A percentile compares a stretch with the other conserved stretches of the same genome.
Conservation (phyloP, 2,329 filamentous ascomycete species). For the Penicillium fuscoglaucum region DNA sequence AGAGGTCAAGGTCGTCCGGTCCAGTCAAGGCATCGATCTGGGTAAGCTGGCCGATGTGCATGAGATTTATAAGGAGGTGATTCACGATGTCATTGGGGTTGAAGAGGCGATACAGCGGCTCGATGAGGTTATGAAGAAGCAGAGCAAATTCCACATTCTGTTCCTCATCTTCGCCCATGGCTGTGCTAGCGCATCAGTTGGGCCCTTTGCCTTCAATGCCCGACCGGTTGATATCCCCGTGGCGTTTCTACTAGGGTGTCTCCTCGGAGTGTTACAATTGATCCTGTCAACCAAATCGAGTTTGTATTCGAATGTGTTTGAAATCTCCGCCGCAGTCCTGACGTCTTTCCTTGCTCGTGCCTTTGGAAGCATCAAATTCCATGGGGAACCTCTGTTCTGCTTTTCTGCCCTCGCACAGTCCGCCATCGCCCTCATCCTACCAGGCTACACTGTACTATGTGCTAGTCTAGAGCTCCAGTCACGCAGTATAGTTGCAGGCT, state of each 20-base stretch:
- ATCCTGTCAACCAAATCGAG: conserved; percentile 72
- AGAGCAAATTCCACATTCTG: conserved; percentile 56
- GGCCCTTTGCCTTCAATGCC: conserved; percentile 76
- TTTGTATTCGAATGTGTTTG: conserved; percentile 64
- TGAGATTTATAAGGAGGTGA: conserved; percentile 50
- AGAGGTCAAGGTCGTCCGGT: conserved; percentile 48
- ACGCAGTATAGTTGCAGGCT: conserved; percentile 67
- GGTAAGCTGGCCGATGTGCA: conserved; percentile 48
- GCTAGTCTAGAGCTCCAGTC: conserved; percentile 67
- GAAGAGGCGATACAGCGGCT: conserved; percentile 48
- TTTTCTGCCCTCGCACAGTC: conserved; percentile 71
- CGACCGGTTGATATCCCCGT: conserved; percentile 76
- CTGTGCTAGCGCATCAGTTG: conserved; percentile 71
- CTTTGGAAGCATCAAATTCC: conserved; percentile 61
- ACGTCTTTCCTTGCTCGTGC: conserved; percentile 70
- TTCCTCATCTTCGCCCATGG: conserved; percentile 68
- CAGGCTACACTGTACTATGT: conserved; percentile 64
- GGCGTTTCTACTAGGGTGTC: conserved; percentile 71
- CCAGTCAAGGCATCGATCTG: conserved; percentile 46
- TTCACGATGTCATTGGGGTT: conserved; percentile 49
- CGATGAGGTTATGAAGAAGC: conserved; percentile 57
- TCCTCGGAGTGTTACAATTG: conserved; percentile 73
- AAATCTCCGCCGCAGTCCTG: conserved; percentile 63
- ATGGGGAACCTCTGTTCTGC: conserved; percentile 57
- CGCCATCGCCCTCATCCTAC: conserved; percentile 73